Base-by-base conservation (phyloP, 108 stramenopile species). In the Chaetoceros tenuissimus region DNA sequence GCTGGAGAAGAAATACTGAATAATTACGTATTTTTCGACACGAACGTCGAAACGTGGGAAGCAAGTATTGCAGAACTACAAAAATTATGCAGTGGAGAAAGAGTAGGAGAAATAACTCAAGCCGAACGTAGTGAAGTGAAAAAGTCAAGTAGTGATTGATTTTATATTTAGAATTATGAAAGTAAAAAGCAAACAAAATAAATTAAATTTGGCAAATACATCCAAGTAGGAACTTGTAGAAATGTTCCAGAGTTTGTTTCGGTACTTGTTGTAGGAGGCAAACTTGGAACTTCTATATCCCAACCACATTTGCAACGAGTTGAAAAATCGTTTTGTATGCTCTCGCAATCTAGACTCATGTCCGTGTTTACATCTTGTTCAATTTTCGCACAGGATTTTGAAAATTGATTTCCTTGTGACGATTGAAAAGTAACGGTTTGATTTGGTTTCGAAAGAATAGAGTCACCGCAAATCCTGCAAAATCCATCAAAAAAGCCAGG, bases 1-100 rank as follows among this genome's bases (percentile, higher is more conserved):
- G 31, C 16, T 2, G 68, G 68, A 3, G 48, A 63, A 24, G 68
- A 69, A 30, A 24, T 69, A 3, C 57, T 63, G 45, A 61, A 63
- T 34, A 69, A 69, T 13, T 69, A 68, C 29, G 28, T 69, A 24
- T 18, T 17, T 26, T 62, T 56, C 24, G 61, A 10, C 34, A 40
- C 34, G 34, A 40, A 40, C 13, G 13, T 40, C 8, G 34, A 40
- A 10, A 5, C 5, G 5, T 40, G 34, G 34, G 8, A 10, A 13
- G 34, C 5, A 13, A 13, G 13, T 5, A 40, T 40, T 13, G 13
- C 5, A 40, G 34, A 40, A 10, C 13, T 40, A 13, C 5, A 40
- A 13, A 5, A 13, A 40, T 5, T 40, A 13, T 40, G 34, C 13
- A 5, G 34, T 40, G 34, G 34, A 5, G 34, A 40, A 40, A 13